Conservation (phyloP, 192 early-diverging fungal genomes). For the Mortierella alpina region DNA sequence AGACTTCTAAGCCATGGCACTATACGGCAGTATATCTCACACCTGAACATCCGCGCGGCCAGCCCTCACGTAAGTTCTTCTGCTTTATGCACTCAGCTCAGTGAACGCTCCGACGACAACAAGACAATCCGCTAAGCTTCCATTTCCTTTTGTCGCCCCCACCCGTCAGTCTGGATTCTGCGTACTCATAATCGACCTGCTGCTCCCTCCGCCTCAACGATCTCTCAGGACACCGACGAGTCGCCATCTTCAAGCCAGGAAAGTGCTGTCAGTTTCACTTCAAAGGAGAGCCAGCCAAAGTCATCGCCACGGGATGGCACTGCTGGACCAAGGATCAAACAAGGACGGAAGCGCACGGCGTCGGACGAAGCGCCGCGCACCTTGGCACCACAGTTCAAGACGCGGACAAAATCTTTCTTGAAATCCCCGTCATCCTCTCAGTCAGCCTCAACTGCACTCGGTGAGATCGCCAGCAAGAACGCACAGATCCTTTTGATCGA, state of each 20-base stretch:
- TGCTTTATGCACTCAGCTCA: neutral
- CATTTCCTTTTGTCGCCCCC: neutral
- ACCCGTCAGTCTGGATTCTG: too few species aligned
- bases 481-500: neutral
- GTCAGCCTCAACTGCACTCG: neutral
- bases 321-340: neutral
- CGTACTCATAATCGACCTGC: too few species aligned
- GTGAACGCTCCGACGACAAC: neutral
- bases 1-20: slow-evolving; percentile 18
- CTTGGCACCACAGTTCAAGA: neutral
- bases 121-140: neutral
- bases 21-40: slow-evolving; percentile 10
- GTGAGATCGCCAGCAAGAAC: neutral
- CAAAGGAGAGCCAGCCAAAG: too few species aligned
- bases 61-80: slow-evolving; percentile 7
- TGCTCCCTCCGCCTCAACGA: too few species aligned
- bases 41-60: neutral
- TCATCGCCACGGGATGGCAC: neutral
- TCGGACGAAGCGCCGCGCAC: neutral
- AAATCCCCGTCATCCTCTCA: neutral
- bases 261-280: too few species aligned
- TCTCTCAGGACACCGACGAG: too few species aligned
- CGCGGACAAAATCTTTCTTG: neutral
- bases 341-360: slow-evolving; percentile 8
- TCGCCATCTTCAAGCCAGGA: too few species aligned